Evolutionary conservation across 2,329 filamentous ascomycete species (phyloP).

Genomic region (Claviceps maximensis): DNA sequence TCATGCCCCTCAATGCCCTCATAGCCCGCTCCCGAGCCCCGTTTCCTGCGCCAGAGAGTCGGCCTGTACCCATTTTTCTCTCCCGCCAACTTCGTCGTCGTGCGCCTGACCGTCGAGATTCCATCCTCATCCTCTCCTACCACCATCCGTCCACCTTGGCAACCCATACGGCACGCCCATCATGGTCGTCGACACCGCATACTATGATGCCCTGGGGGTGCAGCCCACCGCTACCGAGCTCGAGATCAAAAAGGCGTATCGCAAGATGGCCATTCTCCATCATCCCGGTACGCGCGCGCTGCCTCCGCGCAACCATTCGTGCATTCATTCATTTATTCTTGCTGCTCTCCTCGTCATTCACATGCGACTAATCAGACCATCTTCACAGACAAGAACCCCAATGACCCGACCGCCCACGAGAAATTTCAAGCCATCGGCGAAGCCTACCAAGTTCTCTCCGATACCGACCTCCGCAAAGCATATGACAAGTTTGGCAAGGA

Average conservation of each 20-base stretch:
- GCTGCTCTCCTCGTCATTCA: not conserved
- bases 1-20: not conserved
- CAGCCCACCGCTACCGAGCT: constrained; percentile 73
- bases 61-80: not conserved
- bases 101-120: not conserved
- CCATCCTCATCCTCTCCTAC: not conserved
- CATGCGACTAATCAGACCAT: not conserved
- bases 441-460: constrained; percentile 70
- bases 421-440: constrained; percentile 83
- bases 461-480: constrained; percentile 71
- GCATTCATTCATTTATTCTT: not conserved
- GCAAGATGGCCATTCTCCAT: constrained; percentile 85
- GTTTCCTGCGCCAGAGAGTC: not conserved
- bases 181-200: constrained; percentile 81
- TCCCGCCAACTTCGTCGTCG: not conserved
- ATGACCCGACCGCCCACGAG: constrained; percentile 83
- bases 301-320: not conserved
- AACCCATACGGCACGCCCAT: constrained; percentile 13
- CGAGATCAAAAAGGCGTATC: constrained; percentile 95
- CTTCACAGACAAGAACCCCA: constrained; percentile 80
- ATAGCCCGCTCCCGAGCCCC: not conserved
- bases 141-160: not conserved
- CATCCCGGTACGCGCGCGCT: constrained; percentile 62
- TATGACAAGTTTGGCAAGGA: constrained; percentile 99
- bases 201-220: constrained; percentile 81